Evolutionary conservation across 768 basidiomycete species (phyloP), one percentile per base, ranked within the genome.

Genomic region (Collybiopsis confluens): DNA sequence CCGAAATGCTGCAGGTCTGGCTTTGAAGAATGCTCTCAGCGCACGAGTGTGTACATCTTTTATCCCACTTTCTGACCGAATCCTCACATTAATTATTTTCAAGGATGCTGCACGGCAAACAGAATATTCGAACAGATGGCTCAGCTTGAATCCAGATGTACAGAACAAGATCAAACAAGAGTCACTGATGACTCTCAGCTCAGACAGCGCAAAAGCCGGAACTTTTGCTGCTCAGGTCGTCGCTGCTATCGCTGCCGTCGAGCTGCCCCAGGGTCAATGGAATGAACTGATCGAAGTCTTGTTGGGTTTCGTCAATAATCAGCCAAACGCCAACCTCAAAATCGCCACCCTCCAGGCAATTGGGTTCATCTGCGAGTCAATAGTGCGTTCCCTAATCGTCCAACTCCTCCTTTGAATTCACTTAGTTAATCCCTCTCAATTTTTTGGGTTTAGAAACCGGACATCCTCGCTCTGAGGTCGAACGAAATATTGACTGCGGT

Each of bases 401-500:
- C n/a, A n/a, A n/a, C 33, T 20, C 42, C 27, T 56, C 11, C 27
- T 26, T 40, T 38, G 53, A 4, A 45, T n/a, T n/a, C n/a, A n/a
- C n/a, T n/a, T n/a, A n/a, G n/a, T n/a, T n/a, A 36, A 46, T 54
- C 52, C 36, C 48, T 50, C 61, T 64, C 30, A 64, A 61, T 8
- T 33, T 33, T 5, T 5, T 5, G 30, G 30, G n/a, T 28, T 48
- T 54, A 98, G 96, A 90, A 92, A 82, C 94, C 96, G 10, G 93
- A 96, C 61, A 88, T 97, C 55, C 71, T 99, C 56, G 86, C 84
- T 48, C 66, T 88, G 55, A 85, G 92, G 62, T 90, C 96, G 2
- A 98, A 99, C 65, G 95, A 98, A 73, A 99, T 99, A 65, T 72
- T 99, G 48, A 99, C 97, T 13, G 95, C 95, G 8, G 97, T 99